Conservation (phyloP, 768 basidiomycete genomes). For the Leucocoprinus birnbaumii region DNA sequence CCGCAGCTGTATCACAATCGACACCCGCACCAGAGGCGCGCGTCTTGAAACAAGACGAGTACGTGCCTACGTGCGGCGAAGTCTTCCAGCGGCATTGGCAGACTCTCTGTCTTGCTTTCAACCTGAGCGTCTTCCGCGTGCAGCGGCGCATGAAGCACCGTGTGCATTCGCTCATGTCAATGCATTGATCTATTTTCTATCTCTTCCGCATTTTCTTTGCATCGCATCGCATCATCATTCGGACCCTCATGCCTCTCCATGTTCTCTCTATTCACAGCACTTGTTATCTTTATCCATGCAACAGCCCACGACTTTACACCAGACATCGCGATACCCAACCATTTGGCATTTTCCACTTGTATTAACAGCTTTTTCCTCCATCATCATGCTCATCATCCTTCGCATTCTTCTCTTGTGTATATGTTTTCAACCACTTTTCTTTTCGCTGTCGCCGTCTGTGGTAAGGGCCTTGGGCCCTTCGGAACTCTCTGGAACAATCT, state of each 20-base stretch:
- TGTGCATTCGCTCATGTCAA: slow-evolving; percentile 9
- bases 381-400: slow-evolving; percentile 7
- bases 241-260: background rate
- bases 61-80: slow-evolving; percentile 8
- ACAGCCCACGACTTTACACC: slow-evolving; percentile 4
- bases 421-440: background rate
- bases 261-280: slow-evolving; percentile 6
- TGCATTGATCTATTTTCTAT: slow-evolving; percentile 2
- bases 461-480: slow-evolving; percentile 5
- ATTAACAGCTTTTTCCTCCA: background rate
- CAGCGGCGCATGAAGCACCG: slow-evolving; percentile 12
- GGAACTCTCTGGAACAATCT: background rate
- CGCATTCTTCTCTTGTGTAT: slow-evolving; percentile 10
- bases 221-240: slow-evolving; percentile 8
- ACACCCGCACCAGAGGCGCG: background rate
- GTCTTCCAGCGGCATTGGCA: slow-evolving; percentile 14
- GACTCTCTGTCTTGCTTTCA: slow-evolving; percentile 10
- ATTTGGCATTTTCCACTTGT: slow-evolving; percentile 1
- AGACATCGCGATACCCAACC: slow-evolving; percentile 13
- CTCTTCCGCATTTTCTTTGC: background rate
- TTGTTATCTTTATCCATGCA: slow-evolving; percentile 11
- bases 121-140: slow-evolving; percentile 12
- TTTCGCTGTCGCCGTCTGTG: slow-evolving; percentile 6
- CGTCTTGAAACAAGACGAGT: slow-evolving; percentile 7
- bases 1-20: too few species aligned